Evolutionary conservation across 257 asterid species (phyloP).

Genomic region (Primulina eburnea): DNA sequence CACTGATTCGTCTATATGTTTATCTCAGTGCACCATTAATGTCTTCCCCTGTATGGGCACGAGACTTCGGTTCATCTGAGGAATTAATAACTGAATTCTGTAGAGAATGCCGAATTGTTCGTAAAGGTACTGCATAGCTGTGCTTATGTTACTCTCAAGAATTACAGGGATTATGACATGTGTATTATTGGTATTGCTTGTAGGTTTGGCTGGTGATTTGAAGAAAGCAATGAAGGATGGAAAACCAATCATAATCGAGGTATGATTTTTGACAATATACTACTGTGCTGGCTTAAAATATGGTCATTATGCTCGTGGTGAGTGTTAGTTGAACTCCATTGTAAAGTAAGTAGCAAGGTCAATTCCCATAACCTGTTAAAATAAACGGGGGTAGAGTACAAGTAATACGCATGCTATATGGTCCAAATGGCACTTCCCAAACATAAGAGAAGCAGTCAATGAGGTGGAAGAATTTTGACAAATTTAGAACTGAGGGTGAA

Average conservation of each 20-base stretch:
- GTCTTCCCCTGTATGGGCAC: slow-evolving; percentile 95
- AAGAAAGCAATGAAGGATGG: slow-evolving; percentile 99
- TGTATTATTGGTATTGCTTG: slow-evolving; percentile 21
- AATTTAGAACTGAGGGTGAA: not conserved
- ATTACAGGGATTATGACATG: slow-evolving; percentile 19
- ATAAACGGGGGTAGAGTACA: not conserved
- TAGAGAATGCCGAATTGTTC: slow-evolving; percentile 96
- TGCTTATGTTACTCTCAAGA: slow-evolving; percentile 14
- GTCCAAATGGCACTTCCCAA: not conserved
- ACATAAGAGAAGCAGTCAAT: not conserved
- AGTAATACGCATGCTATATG: not conserved
- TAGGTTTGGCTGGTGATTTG: slow-evolving; percentile 98
- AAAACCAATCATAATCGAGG: slow-evolving; percentile 97
- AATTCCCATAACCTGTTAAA: not conserved
- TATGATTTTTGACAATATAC: slow-evolving; percentile 24
- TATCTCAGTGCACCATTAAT: slow-evolving; percentile 83
- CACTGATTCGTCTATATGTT: slow-evolving; percentile 28
- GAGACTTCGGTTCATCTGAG: slow-evolving; percentile 82
- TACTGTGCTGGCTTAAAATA: slow-evolving; percentile 9
- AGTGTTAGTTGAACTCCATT: not conserved
- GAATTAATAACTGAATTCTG: slow-evolving; percentile 92
- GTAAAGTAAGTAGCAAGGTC: not conserved
- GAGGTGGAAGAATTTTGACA: not conserved
- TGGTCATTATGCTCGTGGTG: slow-evolving; percentile 2
- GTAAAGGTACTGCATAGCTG: slow-evolving; percentile 63